A percentile compares a stretch with the other conserved stretches of the same genome.
phyloP scores from a whole-genome alignment of 208 protist genomes.

The Acanthamoeba lenticulata region DNA sequence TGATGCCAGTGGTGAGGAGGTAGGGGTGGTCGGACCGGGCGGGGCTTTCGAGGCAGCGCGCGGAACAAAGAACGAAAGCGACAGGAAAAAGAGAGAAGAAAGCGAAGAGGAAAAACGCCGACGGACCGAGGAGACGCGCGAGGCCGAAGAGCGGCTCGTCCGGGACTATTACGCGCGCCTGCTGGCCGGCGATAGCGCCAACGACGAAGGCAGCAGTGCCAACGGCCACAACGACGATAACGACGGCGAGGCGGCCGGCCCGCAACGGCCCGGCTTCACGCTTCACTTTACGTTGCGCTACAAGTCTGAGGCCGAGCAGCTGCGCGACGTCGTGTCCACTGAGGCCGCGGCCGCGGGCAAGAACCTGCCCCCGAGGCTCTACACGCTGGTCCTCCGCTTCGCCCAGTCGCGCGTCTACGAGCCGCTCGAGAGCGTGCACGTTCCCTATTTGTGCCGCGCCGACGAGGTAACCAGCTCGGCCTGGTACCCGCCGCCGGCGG shows the following conservation, averaged over 20 bases:
- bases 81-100: not conserved
- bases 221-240: not conserved
- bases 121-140: not conserved
- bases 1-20: not conserved
- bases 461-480: not conserved
- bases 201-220: not conserved
- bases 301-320: constrained; percentile 26
- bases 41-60: not conserved
- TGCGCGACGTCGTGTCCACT: not conserved
- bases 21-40: too few relatives aligned
- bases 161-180: not conserved
- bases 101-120: not conserved
- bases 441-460: constrained; percentile 36
- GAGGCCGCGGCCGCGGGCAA: not conserved
- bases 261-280: not conserved
- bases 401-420: constrained; percentile 30
- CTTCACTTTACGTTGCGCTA: constrained; percentile 32
- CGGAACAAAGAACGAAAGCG: not conserved
- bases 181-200: not conserved
- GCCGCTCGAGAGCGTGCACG: not conserved
- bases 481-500: not conserved
- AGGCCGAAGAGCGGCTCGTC: not conserved
- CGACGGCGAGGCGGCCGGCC: not conserved
- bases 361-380: constrained; percentile 14
- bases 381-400: constrained; percentile 32